Percentiles rank a stretch among this genome's conserved stretches.
phyloP scores from a whole-genome alignment of 805 yeast genomes.

The Pichia nakasei region DNA sequence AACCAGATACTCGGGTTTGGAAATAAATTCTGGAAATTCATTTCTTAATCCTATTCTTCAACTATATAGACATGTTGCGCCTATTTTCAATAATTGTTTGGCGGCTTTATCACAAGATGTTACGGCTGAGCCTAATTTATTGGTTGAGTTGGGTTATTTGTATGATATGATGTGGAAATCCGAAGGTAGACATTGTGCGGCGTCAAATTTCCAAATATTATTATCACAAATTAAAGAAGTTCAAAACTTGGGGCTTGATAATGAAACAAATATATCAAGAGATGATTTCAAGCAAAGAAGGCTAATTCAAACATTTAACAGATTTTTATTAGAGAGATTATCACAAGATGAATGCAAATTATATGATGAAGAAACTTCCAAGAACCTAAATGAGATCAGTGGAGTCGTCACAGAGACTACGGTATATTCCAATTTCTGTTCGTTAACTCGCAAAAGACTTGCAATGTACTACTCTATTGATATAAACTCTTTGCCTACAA shows the following conservation, averaged over 20 bases:
- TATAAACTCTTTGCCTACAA: conserved; percentile 29
- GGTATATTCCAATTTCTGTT: conserved; percentile 33
- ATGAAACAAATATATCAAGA: conserved; percentile 37
- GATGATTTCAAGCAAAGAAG: conserved; percentile 37
- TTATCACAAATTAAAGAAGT: conserved; percentile 45
- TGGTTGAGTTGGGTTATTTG: conserved; percentile 80
- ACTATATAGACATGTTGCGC: conserved; percentile 68
- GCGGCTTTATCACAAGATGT: conserved; percentile 47
- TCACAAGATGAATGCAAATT: conserved; percentile 39
- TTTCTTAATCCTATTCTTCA: conserved; percentile 74
- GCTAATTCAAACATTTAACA: conserved; percentile 45
- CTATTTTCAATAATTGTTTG: conserved; percentile 57
- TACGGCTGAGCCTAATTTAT: conserved; percentile 38
- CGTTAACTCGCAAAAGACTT: conserved; percentile 26
- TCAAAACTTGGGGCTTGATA: conserved; percentile 40
- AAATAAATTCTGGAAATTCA: conserved; percentile 73
- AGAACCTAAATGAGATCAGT: conserved; percentile 24
- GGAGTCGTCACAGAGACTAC: conserved; percentile 38
- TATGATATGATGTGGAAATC: conserved; percentile 89
- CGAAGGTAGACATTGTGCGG: conserved; percentile 66
- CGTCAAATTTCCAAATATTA: conserved; percentile 65
- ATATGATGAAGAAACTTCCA: conserved; percentile 14
- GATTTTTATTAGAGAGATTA: conserved; percentile 47
- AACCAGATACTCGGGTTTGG: conserved; percentile 75
- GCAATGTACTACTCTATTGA: conserved; percentile 35